A percentile compares a stretch with the other conserved stretches of the same genome.
These are phyloP conservation scores for Thyridium curvatum DNA, from an alignment of 2,329 filamentous ascomycete genomes.

Conservation along the genomic window DNA sequence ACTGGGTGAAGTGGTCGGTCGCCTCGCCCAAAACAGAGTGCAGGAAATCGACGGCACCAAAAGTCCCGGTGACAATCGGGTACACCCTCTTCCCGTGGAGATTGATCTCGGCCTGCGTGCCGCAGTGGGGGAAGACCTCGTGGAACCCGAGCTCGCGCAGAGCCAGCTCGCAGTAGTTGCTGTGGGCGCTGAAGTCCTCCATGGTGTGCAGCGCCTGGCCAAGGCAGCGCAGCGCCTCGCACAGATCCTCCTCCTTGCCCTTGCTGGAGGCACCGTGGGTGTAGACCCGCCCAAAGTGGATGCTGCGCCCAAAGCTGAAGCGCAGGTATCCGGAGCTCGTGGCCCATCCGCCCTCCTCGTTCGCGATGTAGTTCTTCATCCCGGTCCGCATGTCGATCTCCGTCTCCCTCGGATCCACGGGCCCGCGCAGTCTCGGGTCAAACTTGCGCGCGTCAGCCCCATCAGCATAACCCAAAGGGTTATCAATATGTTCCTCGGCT, in stretches of 20 bases:
- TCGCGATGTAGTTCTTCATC: constrained; percentile 99
- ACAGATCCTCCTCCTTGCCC: constrained; percentile 71
- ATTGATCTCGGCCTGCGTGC: constrained; percentile 58
- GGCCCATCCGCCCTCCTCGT: constrained; percentile 80
- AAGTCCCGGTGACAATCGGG: constrained; percentile 68
- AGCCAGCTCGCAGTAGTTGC: constrained; percentile 75
- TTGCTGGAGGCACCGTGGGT: constrained; percentile 55
- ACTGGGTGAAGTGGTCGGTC: constrained; percentile 78
- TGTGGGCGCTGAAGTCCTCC: constrained; percentile 76
- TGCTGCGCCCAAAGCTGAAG: constrained; percentile 66
- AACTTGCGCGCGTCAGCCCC: constrained; percentile 77
- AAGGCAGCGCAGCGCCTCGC: constrained; percentile 69
- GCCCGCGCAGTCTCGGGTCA: constrained; percentile 75
- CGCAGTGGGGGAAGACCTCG: constrained; percentile 69
- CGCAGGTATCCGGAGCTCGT: constrained; percentile 83
- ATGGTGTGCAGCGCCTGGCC: constrained; percentile 73
- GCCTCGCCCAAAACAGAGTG: constrained; percentile 72
- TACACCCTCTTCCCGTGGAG: constrained; percentile 61
- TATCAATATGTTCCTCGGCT: constrained; percentile 69
- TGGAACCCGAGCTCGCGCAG: constrained; percentile 65
- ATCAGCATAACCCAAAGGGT: constrained; percentile 81
- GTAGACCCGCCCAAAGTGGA: constrained; percentile 73
- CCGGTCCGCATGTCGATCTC: constrained; percentile 71
- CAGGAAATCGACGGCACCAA: constrained; percentile 78
- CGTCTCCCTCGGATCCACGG: constrained; percentile 64